phyloP scores from a whole-genome alignment of 2,329 filamentous ascomycete species.

The Pseudogymnoascus sp. region DNA sequence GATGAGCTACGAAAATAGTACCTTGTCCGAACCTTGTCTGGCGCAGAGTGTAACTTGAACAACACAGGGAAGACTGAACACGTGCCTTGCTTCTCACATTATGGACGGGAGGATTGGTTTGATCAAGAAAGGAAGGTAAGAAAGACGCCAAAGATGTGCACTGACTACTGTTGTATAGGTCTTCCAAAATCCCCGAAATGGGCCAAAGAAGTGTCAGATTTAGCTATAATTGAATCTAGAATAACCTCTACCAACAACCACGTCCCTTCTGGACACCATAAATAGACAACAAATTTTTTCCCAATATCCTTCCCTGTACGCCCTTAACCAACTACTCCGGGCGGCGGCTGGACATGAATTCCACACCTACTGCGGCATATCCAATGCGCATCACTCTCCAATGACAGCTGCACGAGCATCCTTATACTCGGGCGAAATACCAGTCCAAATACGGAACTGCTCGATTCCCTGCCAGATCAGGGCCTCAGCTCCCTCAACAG shows the following conservation, averaged over 20 bases:
- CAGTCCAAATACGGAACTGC: constrained; percentile 77
- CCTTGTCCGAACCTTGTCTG: neutral
- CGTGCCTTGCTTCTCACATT: neutral
- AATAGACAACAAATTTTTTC: neutral
- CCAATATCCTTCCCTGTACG: neutral
- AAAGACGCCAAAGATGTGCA: neutral
- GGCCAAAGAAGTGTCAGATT: neutral
- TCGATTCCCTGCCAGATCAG: constrained; percentile 67
- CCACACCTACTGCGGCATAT: neutral
- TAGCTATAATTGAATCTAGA: neutral
- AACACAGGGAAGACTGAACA: neutral
- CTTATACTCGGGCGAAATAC: constrained; percentile 63
- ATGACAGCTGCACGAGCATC: constrained; percentile 57
- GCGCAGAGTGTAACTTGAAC: neutral
- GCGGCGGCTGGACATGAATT: neutral
- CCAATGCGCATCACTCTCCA: constrained; percentile 15
- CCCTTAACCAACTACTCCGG: neutral
- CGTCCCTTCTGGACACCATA: neutral
- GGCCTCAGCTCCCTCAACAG: constrained; percentile 80
- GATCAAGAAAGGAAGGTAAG: neutral
- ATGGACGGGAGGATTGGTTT: neutral
- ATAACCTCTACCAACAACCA: neutral
- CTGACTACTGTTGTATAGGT: neutral
- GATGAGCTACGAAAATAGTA: neutral
- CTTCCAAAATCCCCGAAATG: neutral